These are phyloP conservation scores for Aphanomyces invadans DNA, from an alignment of 352 stramenopile species.

Conservation along the genomic window DNA sequence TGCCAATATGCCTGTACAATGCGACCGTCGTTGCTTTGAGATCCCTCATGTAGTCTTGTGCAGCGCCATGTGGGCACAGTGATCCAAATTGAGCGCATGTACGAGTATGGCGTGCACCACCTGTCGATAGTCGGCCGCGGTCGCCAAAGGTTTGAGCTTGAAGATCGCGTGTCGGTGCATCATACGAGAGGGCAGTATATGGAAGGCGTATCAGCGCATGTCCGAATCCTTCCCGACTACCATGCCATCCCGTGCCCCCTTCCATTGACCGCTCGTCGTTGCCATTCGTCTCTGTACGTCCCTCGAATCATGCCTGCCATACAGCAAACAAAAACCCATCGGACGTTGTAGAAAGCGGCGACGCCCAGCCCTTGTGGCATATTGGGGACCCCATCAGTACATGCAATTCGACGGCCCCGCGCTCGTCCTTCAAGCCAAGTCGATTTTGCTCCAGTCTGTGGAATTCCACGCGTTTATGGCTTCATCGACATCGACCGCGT, in stretches of 20 bases:
- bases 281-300: neutral
- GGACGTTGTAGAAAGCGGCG: constrained; percentile 15
- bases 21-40: neutral
- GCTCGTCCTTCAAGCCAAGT: constrained; percentile 58
- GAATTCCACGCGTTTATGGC: constrained; percentile 61
- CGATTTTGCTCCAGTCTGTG: constrained; percentile 56
- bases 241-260: constrained; percentile 5
- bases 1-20: neutral
- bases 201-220: neutral
- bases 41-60: neutral
- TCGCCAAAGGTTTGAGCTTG: constrained; percentile 8
- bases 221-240: constrained; percentile 8
- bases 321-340: too few species aligned
- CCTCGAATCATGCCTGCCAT: too few species aligned
- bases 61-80: constrained; percentile 20
- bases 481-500: constrained; percentile 29
- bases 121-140: constrained; percentile 23
- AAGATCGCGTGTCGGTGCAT: neutral
- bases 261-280: neutral
- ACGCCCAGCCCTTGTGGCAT: constrained; percentile 17
- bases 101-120: constrained; percentile 15
- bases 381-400: constrained; percentile 43
- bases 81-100: constrained; percentile 23
- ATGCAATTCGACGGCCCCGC: constrained; percentile 47
- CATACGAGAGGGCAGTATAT: neutral